Conservation (phyloP, 345 rosid genomes). For the Durio zibethinus region DNA sequence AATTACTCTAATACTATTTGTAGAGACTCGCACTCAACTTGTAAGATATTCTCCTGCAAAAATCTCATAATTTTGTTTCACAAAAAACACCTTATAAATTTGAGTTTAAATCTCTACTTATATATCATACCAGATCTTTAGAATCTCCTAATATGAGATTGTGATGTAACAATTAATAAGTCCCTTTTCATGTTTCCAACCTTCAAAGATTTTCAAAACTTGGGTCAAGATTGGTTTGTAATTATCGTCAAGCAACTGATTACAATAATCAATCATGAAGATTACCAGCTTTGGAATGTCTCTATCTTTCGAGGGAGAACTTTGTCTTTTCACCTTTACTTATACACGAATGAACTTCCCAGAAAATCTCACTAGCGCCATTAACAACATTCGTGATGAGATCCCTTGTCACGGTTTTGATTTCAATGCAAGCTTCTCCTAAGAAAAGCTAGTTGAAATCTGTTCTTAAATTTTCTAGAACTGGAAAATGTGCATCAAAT, state of each 20-base stretch:
- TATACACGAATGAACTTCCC: constrained; percentile 65
- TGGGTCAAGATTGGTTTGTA: constrained; percentile 54
- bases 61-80: no score
- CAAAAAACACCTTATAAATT: no score
- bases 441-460: constrained; percentile 66
- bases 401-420: constrained; percentile 55
- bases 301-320: constrained; percentile 49
- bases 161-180: no score
- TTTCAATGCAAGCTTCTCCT: constrained; percentile 45
- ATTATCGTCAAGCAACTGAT: constrained; percentile 45
- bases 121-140: no score
- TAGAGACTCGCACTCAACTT: no score
- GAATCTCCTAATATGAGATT: no score
- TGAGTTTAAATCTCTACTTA: no score
- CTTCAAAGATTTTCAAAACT: constrained; percentile 50
- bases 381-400: constrained; percentile 53
- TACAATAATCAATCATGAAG: constrained; percentile 66
- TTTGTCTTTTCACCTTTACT: constrained; percentile 59
- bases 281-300: constrained; percentile 59
- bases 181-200: constrained; percentile 67
- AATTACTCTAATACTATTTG: no score
- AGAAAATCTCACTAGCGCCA: constrained; percentile 63
- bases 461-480: constrained; percentile 49
- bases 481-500: constrained; percentile 54
- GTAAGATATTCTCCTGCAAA: no score